These are phyloP conservation scores for Moniliella sp. DNA, from an alignment of 1,284 basidiomycete species.

Conservation along the genomic window DNA sequence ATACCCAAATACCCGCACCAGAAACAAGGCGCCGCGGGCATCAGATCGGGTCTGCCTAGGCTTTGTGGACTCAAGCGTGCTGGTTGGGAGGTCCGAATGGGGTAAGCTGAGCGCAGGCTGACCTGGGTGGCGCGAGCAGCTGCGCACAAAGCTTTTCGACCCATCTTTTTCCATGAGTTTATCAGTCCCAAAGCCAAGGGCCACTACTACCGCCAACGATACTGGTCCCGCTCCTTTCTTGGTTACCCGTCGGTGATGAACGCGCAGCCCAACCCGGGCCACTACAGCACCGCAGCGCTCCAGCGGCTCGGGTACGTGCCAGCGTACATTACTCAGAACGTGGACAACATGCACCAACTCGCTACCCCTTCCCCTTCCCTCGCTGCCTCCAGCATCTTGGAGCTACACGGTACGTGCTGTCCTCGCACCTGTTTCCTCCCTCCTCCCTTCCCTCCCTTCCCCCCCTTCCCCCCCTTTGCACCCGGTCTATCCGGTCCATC, in stretches of 20 bases:
- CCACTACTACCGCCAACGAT: constrained; percentile 14
- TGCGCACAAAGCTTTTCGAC: constrained; percentile 24
- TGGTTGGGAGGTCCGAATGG: not conserved
- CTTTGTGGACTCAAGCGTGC: too few species aligned
- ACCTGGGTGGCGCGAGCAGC: too few species aligned
- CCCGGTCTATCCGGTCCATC: too few species aligned
- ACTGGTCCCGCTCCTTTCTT: constrained; percentile 30
- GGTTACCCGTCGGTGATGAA: constrained; percentile 23
- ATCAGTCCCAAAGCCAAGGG: constrained; percentile 10
- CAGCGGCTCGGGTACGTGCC: constrained; percentile 19
- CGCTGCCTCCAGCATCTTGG: constrained; percentile 17
- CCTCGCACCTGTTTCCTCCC: too few species aligned
- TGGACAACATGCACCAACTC: constrained; percentile 28
- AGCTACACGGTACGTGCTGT: constrained; percentile 22
- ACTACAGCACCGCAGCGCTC: constrained; percentile 24
- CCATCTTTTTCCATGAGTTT: constrained; percentile 32
- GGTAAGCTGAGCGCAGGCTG: not conserved
- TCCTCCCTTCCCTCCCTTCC: too few species aligned
- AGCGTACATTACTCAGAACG: constrained; percentile 29
- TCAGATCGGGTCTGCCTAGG: too few species aligned
- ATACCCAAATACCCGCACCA: too few species aligned
- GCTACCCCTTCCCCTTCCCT: constrained; percentile 14
- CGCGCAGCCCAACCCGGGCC: constrained; percentile 24
- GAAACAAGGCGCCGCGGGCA: too few species aligned
- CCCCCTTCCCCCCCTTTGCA: too few species aligned